Evolutionary conservation across 768 basidiomycete genomes (phyloP).

Genomic region (Naganishia antarctica): DNA sequence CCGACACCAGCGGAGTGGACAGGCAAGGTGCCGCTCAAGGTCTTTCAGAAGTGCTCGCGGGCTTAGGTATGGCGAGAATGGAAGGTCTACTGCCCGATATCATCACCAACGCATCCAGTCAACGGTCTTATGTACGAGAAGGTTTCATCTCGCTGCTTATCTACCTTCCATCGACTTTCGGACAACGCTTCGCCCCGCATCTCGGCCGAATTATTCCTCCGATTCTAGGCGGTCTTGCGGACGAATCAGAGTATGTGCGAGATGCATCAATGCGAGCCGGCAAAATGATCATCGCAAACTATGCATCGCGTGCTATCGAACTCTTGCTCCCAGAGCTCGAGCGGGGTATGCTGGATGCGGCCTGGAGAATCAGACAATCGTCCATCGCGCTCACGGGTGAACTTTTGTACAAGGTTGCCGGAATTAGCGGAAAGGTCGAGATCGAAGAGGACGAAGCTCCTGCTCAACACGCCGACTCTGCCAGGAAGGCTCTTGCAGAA

Average conservation of each 20-base stretch:
- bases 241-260: conserved; percentile 88
- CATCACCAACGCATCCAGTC: conserved; percentile 81
- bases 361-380: conserved; percentile 93
- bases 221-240: conserved; percentile 83
- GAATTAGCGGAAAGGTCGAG: conserved; percentile 82
- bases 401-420: conserved; percentile 90
- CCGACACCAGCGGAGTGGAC: conserved; percentile 90
- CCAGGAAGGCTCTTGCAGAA: conserved; percentile 77
- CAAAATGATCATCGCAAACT: conserved; percentile 93
- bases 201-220: conserved; percentile 89
- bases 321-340: conserved; percentile 89
- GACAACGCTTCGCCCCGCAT: conserved; percentile 91
- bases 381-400: conserved; percentile 95
- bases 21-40: conserved; percentile 97
- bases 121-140: conserved; percentile 84
- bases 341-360: conserved; percentile 85
- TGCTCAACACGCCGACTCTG: conserved; percentile 65
- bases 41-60: conserved; percentile 86
- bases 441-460: conserved; percentile 64
- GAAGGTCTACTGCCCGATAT: conserved; percentile 90
- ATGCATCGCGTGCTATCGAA: conserved; percentile 85
- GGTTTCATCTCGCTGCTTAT: conserved; percentile 98
- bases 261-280: conserved; percentile 99
- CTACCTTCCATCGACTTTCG: conserved; percentile 91
- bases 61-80: conserved; percentile 93